phyloP scores from a whole-genome alignment of 164 flowering plant genomes.

The Magnolia kwangsiensis region DNA sequence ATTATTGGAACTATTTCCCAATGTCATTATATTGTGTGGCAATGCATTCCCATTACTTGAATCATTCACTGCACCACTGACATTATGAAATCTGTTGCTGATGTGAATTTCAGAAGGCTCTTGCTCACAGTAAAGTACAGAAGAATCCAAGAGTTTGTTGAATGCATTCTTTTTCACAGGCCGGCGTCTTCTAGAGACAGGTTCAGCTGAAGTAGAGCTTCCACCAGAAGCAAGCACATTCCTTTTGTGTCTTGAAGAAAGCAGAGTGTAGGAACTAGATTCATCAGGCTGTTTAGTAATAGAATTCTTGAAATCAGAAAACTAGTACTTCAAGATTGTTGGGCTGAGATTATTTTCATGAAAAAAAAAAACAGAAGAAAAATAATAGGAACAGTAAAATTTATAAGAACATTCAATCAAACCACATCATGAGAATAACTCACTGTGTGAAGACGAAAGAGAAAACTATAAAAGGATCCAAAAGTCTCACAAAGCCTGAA shows the following conservation, averaged over 20 bases:
- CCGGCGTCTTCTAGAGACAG: constrained; percentile 41
- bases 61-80: background rate
- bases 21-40: constrained; percentile 9
- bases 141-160: constrained; percentile 18
- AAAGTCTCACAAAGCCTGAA: too few species aligned
- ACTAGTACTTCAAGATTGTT: too few species aligned
- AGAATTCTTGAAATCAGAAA: background rate
- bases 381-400: background rate
- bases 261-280: constrained; percentile 14
- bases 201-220: constrained; percentile 25
- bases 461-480: too few species aligned
- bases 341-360: too few species aligned
- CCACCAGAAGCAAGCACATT: constrained; percentile 11
- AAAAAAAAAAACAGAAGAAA: background rate
- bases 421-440: too few species aligned
- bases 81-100: background rate
- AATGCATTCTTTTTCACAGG: constrained; percentile 41
- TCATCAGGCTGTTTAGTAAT: constrained; percentile 22
- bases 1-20: constrained; percentile 9
- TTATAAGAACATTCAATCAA: too few species aligned
- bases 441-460: too few species aligned
- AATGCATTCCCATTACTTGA: constrained; percentile 8
- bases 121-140: constrained; percentile 27
- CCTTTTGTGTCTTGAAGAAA: constrained; percentile 24
- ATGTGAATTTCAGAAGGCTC: constrained; percentile 12